Percentiles rank a stretch among this genome's conserved stretches.
phyloP scores from a whole-genome alignment of 306 rosid species.

The Cicer cuneatum region DNA sequence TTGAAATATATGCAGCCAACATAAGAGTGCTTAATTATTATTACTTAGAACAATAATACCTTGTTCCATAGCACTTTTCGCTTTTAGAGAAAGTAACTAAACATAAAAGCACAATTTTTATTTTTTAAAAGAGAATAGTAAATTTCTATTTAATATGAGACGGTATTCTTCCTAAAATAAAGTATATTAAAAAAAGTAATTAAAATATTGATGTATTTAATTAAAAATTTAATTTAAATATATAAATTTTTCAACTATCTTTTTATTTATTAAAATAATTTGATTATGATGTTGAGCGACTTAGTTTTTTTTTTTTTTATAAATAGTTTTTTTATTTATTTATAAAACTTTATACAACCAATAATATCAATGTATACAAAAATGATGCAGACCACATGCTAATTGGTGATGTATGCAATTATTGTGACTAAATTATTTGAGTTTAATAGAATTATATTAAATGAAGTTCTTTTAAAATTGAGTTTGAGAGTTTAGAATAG shows the following conservation, averaged over 20 bases:
- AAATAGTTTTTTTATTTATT: no score
- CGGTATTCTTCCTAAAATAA: background rate
- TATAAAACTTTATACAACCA: no score
- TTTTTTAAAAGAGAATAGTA: no score
- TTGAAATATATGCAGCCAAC: slow-evolving; percentile 37
- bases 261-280: background rate
- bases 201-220: no score
- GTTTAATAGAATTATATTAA: no score
- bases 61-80: slow-evolving; percentile 28
- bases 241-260: no score
- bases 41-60: background rate
- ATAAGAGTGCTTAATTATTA: background rate
- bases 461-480: no score
- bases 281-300: background rate
- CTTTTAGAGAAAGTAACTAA: slow-evolving; percentile 34
- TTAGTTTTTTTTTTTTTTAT: no score
- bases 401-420: background rate
- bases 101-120: slow-evolving; percentile 1
- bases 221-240: no score
- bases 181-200: no score
- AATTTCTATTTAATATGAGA: slow-evolving; percentile 36
- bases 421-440: no score
- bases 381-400: slow-evolving; percentile 1
- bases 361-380: background rate
- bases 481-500: no score